phyloP scores from a whole-genome alignment of 345 rosid genomes.

The Eucalyptus urophylla region DNA sequence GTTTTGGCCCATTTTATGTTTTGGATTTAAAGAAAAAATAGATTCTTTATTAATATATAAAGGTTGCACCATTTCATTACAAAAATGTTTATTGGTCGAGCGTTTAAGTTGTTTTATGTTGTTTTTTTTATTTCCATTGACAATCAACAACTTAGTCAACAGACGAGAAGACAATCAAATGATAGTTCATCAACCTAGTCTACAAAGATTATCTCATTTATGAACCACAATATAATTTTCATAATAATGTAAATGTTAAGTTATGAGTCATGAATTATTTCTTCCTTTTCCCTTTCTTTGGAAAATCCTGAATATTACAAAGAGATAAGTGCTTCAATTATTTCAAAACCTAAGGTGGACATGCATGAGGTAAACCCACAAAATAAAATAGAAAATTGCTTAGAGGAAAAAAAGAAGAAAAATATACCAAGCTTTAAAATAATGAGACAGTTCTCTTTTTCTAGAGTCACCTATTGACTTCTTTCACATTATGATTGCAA shows the following conservation, averaged over 20 bases:
- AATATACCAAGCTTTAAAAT: neutral
- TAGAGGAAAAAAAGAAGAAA: neutral
- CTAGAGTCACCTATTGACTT: neutral
- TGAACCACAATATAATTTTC: no score
- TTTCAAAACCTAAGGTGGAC: no score
- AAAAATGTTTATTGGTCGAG: no score
- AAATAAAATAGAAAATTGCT: neutral
- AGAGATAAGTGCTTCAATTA: neutral
- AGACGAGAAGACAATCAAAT: no score
- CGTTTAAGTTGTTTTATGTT: no score
- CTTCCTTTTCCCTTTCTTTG: neutral
- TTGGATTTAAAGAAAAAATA: no score
- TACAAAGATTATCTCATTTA: neutral
- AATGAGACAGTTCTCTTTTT: no score
- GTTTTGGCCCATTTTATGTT: no score
- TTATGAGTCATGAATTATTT: neutral
- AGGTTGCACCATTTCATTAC: no score
- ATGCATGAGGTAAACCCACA: no score
- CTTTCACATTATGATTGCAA: neutral
- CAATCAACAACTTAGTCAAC: neutral
- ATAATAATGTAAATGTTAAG: neutral
- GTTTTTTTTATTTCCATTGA: no score
- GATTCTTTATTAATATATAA: no score
- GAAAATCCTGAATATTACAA: neutral
- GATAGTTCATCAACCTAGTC: neutral